Evolutionary conservation across 345 rosid genomes (phyloP), one percentile per base, ranked within the genome.

Genomic region (Jatropha curcas): DNA sequence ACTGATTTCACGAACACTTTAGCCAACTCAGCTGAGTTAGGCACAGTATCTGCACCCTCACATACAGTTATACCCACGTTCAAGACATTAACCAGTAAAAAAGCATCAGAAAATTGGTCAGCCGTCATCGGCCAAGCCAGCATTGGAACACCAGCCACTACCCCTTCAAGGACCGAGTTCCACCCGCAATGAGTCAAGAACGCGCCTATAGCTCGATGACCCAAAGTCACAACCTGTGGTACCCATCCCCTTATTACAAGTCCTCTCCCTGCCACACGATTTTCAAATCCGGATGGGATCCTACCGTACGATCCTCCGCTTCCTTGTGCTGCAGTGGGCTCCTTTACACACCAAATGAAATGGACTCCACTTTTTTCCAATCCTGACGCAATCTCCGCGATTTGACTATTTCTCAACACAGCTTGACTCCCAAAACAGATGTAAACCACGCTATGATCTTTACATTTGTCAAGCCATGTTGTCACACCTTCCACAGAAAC

Each of bases 181-280:
- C 96, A 90, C 35, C 93, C 90, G 25, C 90, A 90, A 35, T 88
- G 92, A 33, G 90, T 88, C 73, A 87, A 34, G 79, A 87, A 88
- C 51, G 84, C 84, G 0, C 87, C 90, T 9, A 88, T 88, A 0
- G 88, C 86, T n/a, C 75, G 25, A 69, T 88, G 93, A 10, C 62
- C 70, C 45, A 86, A 59, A 59, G 87, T 78, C 55, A 60, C 19
- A 12, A 86, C 79, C 33, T 87, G 90, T 4, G 90, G 88, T 0
- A 84, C 88, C 93, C 89, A 90, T 3, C 86, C 89, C 75, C 60
- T 76, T 2, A 87, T 78, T 10, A 90, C 48, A 4, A 83, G 25
- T 2, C 91, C 91, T 35, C 82, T 88, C 17, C 79, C 84, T 4
- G 70, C 81, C 77, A 73, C 84, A 22, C 88, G 85, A 71, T 83